These are phyloP conservation scores for Eimeria necatrix DNA, from an alignment of 169 alveolate genomes.

Conservation along the genomic window DNA sequence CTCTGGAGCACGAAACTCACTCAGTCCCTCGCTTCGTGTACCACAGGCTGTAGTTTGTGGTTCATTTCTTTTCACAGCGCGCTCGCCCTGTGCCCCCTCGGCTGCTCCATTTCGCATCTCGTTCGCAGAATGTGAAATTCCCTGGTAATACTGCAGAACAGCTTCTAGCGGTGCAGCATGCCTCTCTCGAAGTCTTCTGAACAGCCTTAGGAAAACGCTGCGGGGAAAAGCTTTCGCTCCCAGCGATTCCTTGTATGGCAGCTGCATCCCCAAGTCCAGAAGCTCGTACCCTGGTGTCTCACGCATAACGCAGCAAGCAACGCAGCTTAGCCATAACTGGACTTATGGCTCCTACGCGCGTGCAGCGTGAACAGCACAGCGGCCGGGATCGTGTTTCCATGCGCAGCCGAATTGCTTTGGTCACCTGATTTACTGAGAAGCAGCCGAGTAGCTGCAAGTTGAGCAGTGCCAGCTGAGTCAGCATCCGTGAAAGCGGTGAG, in stretches of 20 bases:
- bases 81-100: neutral
- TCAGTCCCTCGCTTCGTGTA: too few species aligned
- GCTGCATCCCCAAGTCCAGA: conserved; percentile 74
- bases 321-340: neutral
- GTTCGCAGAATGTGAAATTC: neutral
- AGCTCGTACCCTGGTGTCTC: conserved; percentile 43
- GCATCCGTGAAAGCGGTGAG: conserved; percentile 74
- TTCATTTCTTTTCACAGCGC: neutral
- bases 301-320: neutral
- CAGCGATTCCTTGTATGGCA: conserved; percentile 53
- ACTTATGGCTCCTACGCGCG: too few species aligned
- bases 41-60: neutral
- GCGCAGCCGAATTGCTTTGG: neutral
- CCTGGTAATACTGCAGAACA: conserved; percentile 23
- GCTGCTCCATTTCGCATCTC: neutral
- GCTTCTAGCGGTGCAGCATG: conserved; percentile 40
- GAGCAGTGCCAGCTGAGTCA: conserved; percentile 70
- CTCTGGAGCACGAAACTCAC: too few species aligned
- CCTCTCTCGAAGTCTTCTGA: conserved; percentile 47
- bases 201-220: conserved; percentile 31
- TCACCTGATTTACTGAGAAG: conserved; percentile 60
- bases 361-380: neutral
- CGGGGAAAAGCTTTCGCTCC: conserved; percentile 73
- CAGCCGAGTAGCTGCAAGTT: conserved; percentile 67
- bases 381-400: neutral